Evolutionary conservation across 73 alveolate species (phyloP).

Genomic region (Symbiodinium pilosum): DNA sequence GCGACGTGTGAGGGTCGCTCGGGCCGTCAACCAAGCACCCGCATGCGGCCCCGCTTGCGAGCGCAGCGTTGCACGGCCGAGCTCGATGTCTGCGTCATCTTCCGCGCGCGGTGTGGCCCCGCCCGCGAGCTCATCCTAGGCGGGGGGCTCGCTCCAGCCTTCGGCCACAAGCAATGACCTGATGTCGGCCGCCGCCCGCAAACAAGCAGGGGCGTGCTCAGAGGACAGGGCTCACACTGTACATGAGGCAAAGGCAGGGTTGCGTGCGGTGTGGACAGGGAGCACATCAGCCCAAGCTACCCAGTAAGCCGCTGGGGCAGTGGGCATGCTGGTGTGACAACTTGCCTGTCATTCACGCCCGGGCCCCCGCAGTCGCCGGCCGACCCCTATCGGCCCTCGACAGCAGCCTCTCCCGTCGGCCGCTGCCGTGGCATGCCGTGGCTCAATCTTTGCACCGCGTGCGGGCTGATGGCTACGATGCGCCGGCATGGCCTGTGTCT

Average conservation of each 20-base stretch:
- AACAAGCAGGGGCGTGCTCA: not conserved
- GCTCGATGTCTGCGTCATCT: not conserved
- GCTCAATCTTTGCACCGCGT: too few species aligned
- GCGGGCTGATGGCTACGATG: too few species aligned
- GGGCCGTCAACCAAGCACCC: not conserved
- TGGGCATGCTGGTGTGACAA: too few species aligned
- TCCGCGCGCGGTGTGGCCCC: not conserved
- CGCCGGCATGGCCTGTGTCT: too few species aligned
- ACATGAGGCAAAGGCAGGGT: not conserved
- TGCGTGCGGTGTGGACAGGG: not conserved
- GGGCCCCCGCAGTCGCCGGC: too few species aligned
- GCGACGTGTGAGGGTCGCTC: not conserved
- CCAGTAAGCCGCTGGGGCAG: not conserved
- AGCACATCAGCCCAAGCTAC: not conserved
- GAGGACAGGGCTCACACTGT: not conserved
- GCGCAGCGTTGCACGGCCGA: not conserved
- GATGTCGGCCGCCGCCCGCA: not conserved
- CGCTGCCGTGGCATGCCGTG: too few species aligned
- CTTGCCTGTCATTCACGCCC: too few species aligned
- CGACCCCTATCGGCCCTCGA: too few species aligned
- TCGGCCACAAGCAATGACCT: too few species aligned
- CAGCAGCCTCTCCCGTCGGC: too few species aligned
- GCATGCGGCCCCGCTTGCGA: not conserved
- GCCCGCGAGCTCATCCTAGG: not conserved
- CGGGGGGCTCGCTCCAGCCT: too few species aligned